These are phyloP conservation scores for Zymoseptoria tritici DNA, from an alignment of 2,329 filamentous ascomycete genomes.

Conservation along the genomic window DNA sequence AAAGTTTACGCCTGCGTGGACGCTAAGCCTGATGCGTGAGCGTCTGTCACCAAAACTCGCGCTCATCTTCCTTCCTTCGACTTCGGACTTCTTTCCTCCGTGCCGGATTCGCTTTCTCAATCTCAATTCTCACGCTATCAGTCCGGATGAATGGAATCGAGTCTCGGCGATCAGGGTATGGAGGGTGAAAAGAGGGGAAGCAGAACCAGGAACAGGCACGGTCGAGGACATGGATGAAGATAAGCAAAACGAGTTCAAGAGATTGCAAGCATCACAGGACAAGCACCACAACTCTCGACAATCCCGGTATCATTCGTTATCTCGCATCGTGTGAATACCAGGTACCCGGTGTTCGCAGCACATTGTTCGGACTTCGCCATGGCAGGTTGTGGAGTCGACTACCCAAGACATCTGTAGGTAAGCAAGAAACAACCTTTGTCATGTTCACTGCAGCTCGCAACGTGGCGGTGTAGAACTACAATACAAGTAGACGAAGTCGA, in stretches of 20 bases:
- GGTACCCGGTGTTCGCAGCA: not conserved
- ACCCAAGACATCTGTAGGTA: no score
- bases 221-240: not conserved
- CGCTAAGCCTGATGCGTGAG: no score
- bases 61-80: not conserved
- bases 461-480: no score
- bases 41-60: no score
- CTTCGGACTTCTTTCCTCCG: not conserved
- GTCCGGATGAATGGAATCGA: not conserved
- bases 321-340: not conserved
- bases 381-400: not conserved
- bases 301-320: not conserved
- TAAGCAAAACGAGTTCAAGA: not conserved
- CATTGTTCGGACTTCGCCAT: not conserved
- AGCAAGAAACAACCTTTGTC: no score
- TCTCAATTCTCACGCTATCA: not conserved
- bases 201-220: not conserved
- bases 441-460: no score
- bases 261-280: not conserved
- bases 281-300: not conserved
- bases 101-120: not conserved
- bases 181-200: not conserved
- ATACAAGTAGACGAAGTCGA: no score
- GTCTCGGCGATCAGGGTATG: not conserved
- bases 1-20: no score